Evolutionary conservation across 352 stramenopile genomes (phyloP).

Genomic region (Pythium periplocum): DNA sequence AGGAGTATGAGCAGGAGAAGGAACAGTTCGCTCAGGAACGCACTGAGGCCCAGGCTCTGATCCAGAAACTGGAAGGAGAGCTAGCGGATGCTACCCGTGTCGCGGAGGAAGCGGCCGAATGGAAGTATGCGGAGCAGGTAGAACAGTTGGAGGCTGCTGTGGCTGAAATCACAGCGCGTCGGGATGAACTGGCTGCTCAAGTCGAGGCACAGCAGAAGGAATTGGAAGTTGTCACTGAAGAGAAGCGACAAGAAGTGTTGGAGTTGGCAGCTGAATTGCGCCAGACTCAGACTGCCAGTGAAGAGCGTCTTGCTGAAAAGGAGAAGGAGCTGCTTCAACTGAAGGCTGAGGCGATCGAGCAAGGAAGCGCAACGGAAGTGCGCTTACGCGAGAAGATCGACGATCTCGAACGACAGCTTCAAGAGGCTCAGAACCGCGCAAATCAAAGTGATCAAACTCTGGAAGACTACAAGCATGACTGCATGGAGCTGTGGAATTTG

Average conservation of each 20-base stretch:
- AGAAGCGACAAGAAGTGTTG: constrained; percentile 24
- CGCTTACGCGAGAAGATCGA: constrained; percentile 25
- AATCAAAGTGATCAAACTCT: constrained; percentile 40
- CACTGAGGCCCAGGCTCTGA: neutral
- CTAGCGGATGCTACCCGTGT: constrained; percentile 2
- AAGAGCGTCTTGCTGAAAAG: constrained; percentile 19
- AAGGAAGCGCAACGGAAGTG: constrained; percentile 15
- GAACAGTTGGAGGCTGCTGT: constrained; percentile 23
- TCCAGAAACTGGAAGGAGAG: constrained; percentile 1
- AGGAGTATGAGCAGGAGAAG: constrained; percentile 49
- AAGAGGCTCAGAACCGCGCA: constrained; percentile 20
- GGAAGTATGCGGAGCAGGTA: constrained; percentile 8
- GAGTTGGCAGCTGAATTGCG: constrained; percentile 19
- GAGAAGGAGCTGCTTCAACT: constrained; percentile 22
- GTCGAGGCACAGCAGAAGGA: constrained; percentile 16
- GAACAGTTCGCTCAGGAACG: constrained; percentile 6
- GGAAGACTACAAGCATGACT: constrained; percentile 80
- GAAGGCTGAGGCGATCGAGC: constrained; percentile 15
- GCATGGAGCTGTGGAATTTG: constrained; percentile 66
- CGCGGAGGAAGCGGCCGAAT: constrained; percentile 3
- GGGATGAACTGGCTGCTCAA: constrained; percentile 22
- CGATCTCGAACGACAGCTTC: constrained; percentile 30
- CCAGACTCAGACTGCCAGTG: constrained; percentile 11
- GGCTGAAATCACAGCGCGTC: constrained; percentile 17
- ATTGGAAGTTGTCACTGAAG: constrained; percentile 27